Evolutionary conservation across 805 yeast species (phyloP), one percentile per base, ranked within the genome.

Genomic region (Wilhelminamyces savonicus): DNA sequence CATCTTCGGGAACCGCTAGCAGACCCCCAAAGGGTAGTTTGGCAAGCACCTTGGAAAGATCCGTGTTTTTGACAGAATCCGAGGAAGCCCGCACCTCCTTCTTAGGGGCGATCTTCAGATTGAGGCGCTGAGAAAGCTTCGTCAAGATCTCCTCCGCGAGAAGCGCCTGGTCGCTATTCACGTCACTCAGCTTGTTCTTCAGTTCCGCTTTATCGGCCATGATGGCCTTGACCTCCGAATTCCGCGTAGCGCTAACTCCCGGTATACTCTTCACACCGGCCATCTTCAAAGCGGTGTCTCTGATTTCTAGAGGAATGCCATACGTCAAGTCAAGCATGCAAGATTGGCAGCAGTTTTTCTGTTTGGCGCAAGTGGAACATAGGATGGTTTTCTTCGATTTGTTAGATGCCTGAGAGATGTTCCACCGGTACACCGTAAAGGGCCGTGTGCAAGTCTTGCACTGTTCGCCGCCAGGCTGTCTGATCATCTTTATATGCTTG

Each of bases 401-500:
- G 13, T 62, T 64, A 7, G 49, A 36, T 5, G 61, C 65, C 24
- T 52, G 60, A 33, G 54, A 57, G 12, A 72, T 69, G 34, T 69
- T 66, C 95, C 95, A 85, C 32, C 81, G 70, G 50, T 74, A 90
- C 1, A 80, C 78, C 0, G 88, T 79, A 59, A 81, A 90, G 1
- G 95, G 87, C 28, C 94, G 58, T 0, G 94, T 80, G 49, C 97
- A 90, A 11, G 82, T 58, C 49, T 80, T 79, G 52, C 97, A 90
- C 49, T 82, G 82, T n/a, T 72, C 80, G 1, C 95, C 95, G 30
- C 70, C 58, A 9, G 58, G 57, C 35, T 82, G 87, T 40, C 82
- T 68, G 2, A 76, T 68, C 82, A 88, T 75, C 30, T 82, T 74
- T n/a, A 81, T 46, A 40, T 78, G 74, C 13, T 76, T 71, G 30